Evolutionary conservation across 2,329 filamentous ascomycete species (phyloP).

Genomic region (Fusarium palustre): DNA sequence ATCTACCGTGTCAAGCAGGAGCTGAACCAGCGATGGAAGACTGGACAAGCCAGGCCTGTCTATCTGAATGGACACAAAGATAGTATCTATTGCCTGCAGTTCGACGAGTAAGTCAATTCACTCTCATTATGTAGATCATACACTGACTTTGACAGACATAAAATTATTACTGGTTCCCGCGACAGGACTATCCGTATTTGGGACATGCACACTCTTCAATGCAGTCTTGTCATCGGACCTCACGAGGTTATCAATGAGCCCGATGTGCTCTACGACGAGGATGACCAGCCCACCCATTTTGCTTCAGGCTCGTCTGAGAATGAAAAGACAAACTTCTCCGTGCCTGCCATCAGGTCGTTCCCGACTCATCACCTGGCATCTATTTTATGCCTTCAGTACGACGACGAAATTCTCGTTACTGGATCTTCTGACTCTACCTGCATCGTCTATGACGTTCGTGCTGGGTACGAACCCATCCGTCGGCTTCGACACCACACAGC

Average conservation of each 20-base stretch:
- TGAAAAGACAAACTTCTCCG: conserved; percentile 58
- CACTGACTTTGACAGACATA: conserved; percentile 70
- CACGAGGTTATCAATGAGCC: conserved; percentile 69
- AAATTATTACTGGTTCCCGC: conserved; percentile 95
- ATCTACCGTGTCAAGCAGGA: conserved; percentile 83
- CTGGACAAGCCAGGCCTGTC: conserved; percentile 80
- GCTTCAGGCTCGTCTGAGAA: conserved; percentile 66
- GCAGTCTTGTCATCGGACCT: conserved; percentile 87
- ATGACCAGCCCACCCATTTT: conserved; percentile 65
- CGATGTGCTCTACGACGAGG: conserved; percentile 63
- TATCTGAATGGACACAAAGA: conserved; percentile 95
- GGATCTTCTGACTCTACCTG: conserved; percentile 93
- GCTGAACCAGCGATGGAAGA: conserved; percentile 82
- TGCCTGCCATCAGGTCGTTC: conserved; percentile 68
- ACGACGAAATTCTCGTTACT: conserved; percentile 91
- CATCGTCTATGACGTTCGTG: conserved; percentile 88
- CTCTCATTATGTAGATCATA: background rate
- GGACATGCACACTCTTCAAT: conserved; percentile 91
- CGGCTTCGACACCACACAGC: conserved; percentile 83
- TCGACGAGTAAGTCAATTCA: conserved; percentile 82
- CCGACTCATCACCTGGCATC: conserved; percentile 85
- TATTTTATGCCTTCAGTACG: conserved; percentile 94
- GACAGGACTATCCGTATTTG: conserved; percentile 96
- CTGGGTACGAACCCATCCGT: conserved; percentile 81
- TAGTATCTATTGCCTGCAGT: conserved; percentile 97